Percentiles rank a stretch among this genome's conserved stretches.
These are phyloP conservation scores for Inonotus hispidus DNA, from an alignment of 1,284 basidiomycete genomes.

Conservation along the genomic window DNA sequence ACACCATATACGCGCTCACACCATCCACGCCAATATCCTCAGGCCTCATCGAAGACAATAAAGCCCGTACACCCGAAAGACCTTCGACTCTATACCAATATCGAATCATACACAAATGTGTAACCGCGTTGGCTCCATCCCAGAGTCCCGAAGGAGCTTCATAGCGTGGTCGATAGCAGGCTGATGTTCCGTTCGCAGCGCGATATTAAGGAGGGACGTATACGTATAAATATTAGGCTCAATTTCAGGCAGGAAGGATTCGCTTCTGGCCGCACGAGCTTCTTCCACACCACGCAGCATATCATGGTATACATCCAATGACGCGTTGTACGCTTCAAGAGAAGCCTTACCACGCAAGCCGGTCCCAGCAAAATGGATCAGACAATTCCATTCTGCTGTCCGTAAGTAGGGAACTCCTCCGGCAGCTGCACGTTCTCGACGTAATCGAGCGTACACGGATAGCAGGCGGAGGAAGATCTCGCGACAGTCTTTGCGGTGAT, in stretches of 20 bases:
- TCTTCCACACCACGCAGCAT: slow-evolving; percentile 38
- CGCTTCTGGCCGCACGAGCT: not conserved
- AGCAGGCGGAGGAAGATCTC: slow-evolving; percentile 55
- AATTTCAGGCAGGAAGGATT: slow-evolving; percentile 11
- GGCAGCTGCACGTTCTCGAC: slow-evolving; percentile 38
- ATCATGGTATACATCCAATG: slow-evolving; percentile 57
- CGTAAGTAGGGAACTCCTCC: slow-evolving; percentile 30
- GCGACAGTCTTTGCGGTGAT: slow-evolving; percentile 46
- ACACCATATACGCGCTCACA: slow-evolving; percentile 62
- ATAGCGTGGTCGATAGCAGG: slow-evolving; percentile 46
- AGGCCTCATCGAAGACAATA: slow-evolving; percentile 44
- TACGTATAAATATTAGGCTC: slow-evolving; percentile 62
- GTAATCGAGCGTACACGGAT: slow-evolving; percentile 53
- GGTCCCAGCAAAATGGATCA: slow-evolving; percentile 63
- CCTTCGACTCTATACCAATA: slow-evolving; percentile 46
- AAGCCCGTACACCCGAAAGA: slow-evolving; percentile 48
- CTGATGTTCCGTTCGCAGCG: slow-evolving; percentile 44
- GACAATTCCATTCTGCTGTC: slow-evolving; percentile 66
- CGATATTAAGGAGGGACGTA: slow-evolving; percentile 60
- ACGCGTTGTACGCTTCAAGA: slow-evolving; percentile 49
- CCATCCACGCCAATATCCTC: slow-evolving; percentile 58
- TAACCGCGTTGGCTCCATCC: slow-evolving; percentile 52
- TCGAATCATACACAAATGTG: slow-evolving; percentile 53
- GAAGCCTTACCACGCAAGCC: slow-evolving; percentile 51
- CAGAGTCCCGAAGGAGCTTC: slow-evolving; percentile 46